These are phyloP conservation scores for Oryza officinalis DNA, from an alignment of 176 grass and related monocot species.

Conservation along the genomic window DNA sequence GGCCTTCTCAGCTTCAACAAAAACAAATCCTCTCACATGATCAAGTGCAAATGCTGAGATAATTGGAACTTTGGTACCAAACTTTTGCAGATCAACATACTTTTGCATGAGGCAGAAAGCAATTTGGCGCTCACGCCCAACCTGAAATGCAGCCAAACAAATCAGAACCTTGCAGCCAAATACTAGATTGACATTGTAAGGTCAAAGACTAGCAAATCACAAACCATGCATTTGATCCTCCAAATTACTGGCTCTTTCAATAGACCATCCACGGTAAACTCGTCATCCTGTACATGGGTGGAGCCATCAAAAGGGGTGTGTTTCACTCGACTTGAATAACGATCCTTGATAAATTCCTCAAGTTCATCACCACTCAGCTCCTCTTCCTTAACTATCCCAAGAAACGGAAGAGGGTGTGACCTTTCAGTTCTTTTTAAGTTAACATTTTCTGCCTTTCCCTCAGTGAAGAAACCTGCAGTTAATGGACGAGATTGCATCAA, in stretches of 20 bases:
- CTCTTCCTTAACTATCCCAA: constrained; percentile 86
- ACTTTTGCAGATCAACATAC: constrained; percentile 68
- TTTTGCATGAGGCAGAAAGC: constrained; percentile 98
- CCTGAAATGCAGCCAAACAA: constrained; percentile 53
- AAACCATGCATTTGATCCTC: constrained; percentile 95
- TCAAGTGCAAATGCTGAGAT: constrained; percentile 85
- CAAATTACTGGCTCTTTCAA: constrained; percentile 75
- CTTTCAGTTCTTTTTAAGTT: constrained; percentile 53
- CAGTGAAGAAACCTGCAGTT: constrained; percentile 42
- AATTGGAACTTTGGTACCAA: constrained; percentile 78
- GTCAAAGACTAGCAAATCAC: constrained; percentile 21
- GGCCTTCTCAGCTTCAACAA: constrained; percentile 94
- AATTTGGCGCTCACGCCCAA: constrained; percentile 84
- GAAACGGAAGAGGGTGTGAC: constrained; percentile 77
- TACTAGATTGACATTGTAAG: constrained; percentile 2
- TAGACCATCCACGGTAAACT: constrained; percentile 40
- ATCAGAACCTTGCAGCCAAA: constrained; percentile 4
- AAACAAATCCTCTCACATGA: constrained; percentile 93
- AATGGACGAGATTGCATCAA: constrained; percentile 19
- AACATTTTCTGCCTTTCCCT: constrained; percentile 32
- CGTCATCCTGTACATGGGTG: constrained; percentile 49
- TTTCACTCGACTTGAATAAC: constrained; percentile 61
- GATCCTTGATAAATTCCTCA: constrained; percentile 73
- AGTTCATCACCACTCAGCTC: constrained; percentile 90
- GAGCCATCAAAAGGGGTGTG: constrained; percentile 51